Evolutionary conservation across 2,329 filamentous ascomycete species (phyloP).

Genomic region (Cyphellophora europaea): DNA sequence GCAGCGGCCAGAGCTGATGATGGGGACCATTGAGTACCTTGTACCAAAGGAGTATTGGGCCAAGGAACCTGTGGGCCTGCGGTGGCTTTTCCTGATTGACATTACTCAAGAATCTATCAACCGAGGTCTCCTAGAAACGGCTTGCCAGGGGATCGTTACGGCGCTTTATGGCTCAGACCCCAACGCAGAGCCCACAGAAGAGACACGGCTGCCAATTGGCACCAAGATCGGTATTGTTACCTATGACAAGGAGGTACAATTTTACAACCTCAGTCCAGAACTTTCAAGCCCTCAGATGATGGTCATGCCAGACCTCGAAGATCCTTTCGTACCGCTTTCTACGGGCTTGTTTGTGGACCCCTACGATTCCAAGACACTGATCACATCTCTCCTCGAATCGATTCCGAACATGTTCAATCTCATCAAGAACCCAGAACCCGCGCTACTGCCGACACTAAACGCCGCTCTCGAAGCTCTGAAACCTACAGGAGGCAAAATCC

Average conservation of each 20-base stretch:
- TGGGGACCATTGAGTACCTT: conserved; percentile 89
- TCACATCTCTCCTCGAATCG: conserved; percentile 73
- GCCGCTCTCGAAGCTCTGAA: conserved; percentile 76
- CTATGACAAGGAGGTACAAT: conserved; percentile 93
- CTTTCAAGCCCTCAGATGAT: conserved; percentile 92
- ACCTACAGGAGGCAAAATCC: conserved; percentile 81
- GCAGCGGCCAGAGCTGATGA: conserved; percentile 78
- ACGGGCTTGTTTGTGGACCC: conserved; percentile 93
- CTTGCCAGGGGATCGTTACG: conserved; percentile 78
- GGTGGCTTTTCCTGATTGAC: conserved; percentile 87
- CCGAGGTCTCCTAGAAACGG: conserved; percentile 80
- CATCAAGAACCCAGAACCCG: conserved; percentile 84
- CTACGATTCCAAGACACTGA: conserved; percentile 75
- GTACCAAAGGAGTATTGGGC: conserved; percentile 99
- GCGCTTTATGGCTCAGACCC: conserved; percentile 65
- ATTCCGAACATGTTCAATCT: conserved; percentile 79
- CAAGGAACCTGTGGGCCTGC: conserved; percentile 78
- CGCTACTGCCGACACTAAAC: conserved; percentile 73
- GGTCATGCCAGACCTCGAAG: conserved; percentile 95
- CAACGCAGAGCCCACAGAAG: conserved; percentile 45
- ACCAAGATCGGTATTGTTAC: conserved; percentile 91
- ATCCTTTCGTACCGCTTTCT: conserved; percentile 86
- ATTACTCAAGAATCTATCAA: conserved; percentile 86
- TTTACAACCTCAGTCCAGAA: conserved; percentile 82
- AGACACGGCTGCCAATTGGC: conserved; percentile 58